Evolutionary conservation across 768 basidiomycete species (phyloP), one percentile per base, ranked within the genome.

Genomic region (Glaciozyma antarctica): DNA sequence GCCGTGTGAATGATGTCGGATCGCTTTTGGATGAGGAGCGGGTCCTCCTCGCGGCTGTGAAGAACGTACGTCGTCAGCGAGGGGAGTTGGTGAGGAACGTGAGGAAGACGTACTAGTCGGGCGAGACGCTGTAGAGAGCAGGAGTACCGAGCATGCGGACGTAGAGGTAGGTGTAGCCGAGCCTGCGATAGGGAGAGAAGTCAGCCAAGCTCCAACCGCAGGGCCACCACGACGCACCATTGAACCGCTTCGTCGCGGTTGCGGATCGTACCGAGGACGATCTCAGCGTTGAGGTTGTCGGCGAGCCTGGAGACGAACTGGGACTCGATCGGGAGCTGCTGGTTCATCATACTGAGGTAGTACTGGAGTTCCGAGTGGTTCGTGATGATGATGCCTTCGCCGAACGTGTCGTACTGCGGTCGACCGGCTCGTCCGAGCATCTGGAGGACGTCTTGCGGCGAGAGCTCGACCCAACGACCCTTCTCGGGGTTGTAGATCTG

Each of bases 401-500:
- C 94, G 71, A 83, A 93, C 0, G 92, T 95, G 76, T 99, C 94
- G 77, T 87, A 97, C 76, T 98, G 93, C 19, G 94, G 95, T 60
- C 94, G 85, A 74, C 95, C 95, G 4, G 95, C 95, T 72, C 93
- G 86, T 56, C 95, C 95, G 4, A 98, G 85, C 95, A 99, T 98
- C 78, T 99, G 95, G 7, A 99, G 79, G 0, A 98, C 92, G 75
- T 98, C 95, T 77, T 98, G 95, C 1, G 87, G 85, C 1, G 90
- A 93, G 9, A 98, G 78, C 76, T 98, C 95, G 6, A 88, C 87
- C 95, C 95, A 99, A 6, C 88, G 85, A 24, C 95, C 95, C 78
- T 98, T 95, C 78, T 95, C 93, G 0, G 95, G 95, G 76, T 95
- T 97, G 78, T 98, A 99, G 67, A 98, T 93, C 78, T 98, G 93